Evolutionary conservation across 2,329 filamentous ascomycete species (phyloP).

Genomic region (Xylariaceae sp.): DNA sequence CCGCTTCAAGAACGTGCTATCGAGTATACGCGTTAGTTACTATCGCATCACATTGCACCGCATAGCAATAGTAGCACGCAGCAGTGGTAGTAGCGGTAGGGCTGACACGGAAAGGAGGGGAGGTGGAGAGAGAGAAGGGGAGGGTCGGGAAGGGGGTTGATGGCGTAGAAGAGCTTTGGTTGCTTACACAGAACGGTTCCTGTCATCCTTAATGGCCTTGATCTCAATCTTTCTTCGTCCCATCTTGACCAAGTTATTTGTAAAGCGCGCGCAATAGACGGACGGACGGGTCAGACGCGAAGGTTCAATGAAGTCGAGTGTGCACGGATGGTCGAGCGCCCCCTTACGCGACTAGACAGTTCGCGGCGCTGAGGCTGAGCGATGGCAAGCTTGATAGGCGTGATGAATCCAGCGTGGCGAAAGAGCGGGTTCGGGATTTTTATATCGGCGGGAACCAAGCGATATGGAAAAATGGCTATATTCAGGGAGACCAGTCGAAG

Average conservation of each 20-base stretch:
- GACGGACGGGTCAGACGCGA: background rate
- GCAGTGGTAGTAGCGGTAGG: too few species aligned
- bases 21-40: conserved; percentile 20
- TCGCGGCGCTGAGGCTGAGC: conserved; percentile 15
- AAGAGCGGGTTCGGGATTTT: conserved; percentile 16
- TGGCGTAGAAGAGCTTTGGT: conserved; percentile 3
- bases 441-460: conserved; percentile 6
- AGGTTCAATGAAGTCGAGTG: conserved; percentile 2
- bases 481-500: conserved; percentile 1
- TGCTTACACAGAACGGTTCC: conserved; percentile 93
- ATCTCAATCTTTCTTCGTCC: conserved; percentile 99
- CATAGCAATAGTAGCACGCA: background rate
- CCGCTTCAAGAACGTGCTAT: conserved; percentile 93
- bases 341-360: conserved; percentile 14
- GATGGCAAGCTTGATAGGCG: conserved; percentile 13
- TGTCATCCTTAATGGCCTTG: conserved; percentile 98
- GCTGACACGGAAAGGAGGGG: background rate
- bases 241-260: conserved; percentile 53
- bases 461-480: conserved; percentile 7
- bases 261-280: background rate
- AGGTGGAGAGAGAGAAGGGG: background rate
- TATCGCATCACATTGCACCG: background rate
- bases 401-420: conserved; percentile 24
- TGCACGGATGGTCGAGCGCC: conserved; percentile 11
- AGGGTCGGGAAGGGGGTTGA: conserved; percentile 1